A percentile compares a stretch with the other conserved stretches of the same genome.
Evolutionary conservation across 2,329 filamentous ascomycete species (phyloP).

Genomic region (Aspergillus intermedius): DNA sequence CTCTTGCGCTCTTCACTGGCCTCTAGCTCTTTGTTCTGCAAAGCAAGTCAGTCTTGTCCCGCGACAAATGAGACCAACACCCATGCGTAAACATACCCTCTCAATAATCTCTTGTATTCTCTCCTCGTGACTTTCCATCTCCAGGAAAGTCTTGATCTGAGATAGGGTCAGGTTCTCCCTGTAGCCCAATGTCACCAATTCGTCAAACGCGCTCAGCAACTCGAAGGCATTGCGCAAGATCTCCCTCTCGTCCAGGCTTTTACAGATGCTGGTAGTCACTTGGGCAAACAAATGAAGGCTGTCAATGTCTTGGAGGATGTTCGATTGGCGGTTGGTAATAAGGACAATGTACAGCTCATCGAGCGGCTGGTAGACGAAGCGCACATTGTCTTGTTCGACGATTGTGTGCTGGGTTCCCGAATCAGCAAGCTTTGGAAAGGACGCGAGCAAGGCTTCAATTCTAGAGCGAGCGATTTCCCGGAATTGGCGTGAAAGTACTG

Average conservation of each 20-base stretch:
- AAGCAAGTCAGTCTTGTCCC: background rate
- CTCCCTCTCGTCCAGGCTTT: constrained; percentile 89
- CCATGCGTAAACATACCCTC: constrained; percentile 48
- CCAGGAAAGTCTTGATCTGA: constrained; percentile 98
- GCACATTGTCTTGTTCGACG: constrained; percentile 98
- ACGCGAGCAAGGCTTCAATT: constrained; percentile 92
- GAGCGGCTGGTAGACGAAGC: constrained; percentile 97
- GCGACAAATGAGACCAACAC: background rate
- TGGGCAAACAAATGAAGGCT: constrained; percentile 96
- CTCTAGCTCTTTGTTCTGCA: constrained; percentile 94
- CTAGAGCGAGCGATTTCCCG: constrained; percentile 94
- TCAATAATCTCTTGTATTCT: constrained; percentile 98
- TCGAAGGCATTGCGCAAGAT: constrained; percentile 94
- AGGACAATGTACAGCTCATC: constrained; percentile 99
- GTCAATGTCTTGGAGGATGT: constrained; percentile 98
- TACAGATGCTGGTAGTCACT: constrained; percentile 94
- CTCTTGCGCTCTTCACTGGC: constrained; percentile 97
- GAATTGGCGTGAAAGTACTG: constrained; percentile 95
- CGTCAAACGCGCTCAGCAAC: constrained; percentile 91
- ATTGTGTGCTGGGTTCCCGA: constrained; percentile 95
- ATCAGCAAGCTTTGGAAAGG: constrained; percentile 95
- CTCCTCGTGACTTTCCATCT: constrained; percentile 99
- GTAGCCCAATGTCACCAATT: constrained; percentile 92
- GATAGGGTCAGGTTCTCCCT: constrained; percentile 90
- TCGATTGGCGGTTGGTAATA: constrained; percentile 98